Base-by-base conservation (phyloP, 2,329 filamentous ascomycete genomes). In the Sclerotinia minor region DNA sequence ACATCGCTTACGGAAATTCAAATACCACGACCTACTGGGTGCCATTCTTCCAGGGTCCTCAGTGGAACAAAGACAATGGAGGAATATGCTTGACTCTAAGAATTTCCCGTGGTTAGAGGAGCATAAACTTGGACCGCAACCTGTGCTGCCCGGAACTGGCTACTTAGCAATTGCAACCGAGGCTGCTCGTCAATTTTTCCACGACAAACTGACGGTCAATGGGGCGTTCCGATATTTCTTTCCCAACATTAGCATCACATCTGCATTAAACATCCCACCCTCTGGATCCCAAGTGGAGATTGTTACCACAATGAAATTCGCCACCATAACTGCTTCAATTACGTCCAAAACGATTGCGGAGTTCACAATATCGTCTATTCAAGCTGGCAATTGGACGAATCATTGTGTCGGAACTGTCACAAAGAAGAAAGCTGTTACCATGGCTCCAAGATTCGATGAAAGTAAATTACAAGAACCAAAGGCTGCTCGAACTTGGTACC, bases 1-100 rank as follows among this genome's bases (percentile, higher is more conserved):
- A 78, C 81, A 69, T 83, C 86, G 69, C 82, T 82, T 1, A 80
- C 82, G 55, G 73, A 82, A 5, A 81, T 81, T 32, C 71, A 75
- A 19, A 78, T 80, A n/a, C 79, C 80, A 82, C 59, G 83, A 86
- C 66, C 78, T 85, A 1, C 81, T 86, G 38, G 84, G 84, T 24
- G 45, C 52, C 13, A 68, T 55, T 35, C 60, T 65, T 54, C n/a
- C 65, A 44, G 74, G 68, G 79, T 64, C 79, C 81, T 1, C 79
- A 81, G 19, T 13, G 15, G 21, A 70, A 54, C 44, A 58, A 32
- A 3, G 81, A 0, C 52, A 60, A 32, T 67, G 65, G 65, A 32
- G 55, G 15, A 67, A 68, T 61, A 52, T 63, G 45, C 50, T 54
- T 45, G 49, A 55, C 73, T 32, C 26, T 24, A 65, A 65, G 21